phyloP scores from a whole-genome alignment of 768 basidiomycete species.

The Lactifluus hygrophoroides region DNA sequence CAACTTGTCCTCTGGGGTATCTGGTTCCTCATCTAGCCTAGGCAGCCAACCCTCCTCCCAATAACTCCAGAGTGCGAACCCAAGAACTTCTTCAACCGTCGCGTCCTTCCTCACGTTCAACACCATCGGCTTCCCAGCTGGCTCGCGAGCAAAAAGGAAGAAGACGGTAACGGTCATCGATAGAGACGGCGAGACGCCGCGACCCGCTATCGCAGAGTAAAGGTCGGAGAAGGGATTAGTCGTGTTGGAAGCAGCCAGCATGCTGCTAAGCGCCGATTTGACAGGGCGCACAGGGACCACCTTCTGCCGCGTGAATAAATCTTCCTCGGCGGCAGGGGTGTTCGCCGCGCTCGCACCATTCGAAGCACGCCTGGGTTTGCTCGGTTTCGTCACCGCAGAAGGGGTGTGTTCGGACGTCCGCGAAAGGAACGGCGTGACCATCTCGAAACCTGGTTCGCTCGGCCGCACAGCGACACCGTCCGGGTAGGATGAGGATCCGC shows the following conservation, averaged over 20 bases:
- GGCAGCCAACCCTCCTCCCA: conserved; percentile 86
- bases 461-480: conserved; percentile 25
- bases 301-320: conserved; percentile 43
- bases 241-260: conserved; percentile 55
- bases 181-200: conserved; percentile 48
- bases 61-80: conserved; percentile 85
- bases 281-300: conserved; percentile 36
- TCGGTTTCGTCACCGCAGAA: neutral
- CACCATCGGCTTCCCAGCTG: conserved; percentile 52
- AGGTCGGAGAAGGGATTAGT: conserved; percentile 84
- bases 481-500: conserved; percentile 19
- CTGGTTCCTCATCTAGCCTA: conserved; percentile 57
- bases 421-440: conserved; percentile 36
- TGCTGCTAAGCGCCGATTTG: conserved; percentile 61
- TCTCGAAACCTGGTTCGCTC: conserved; percentile 44
- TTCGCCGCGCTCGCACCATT: conserved; percentile 8
- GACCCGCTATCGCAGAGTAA: conserved; percentile 79
- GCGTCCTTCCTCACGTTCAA: conserved; percentile 80
- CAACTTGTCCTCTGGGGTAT: conserved; percentile 52
- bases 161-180: conserved; percentile 64
- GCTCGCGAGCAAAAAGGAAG: conserved; percentile 72
- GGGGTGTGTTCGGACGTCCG: conserved; percentile 18
- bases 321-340: conserved; percentile 19
- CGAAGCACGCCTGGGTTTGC: conserved; percentile 16
- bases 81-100: conserved; percentile 92